Percentiles rank a stretch among this genome's conserved stretches.
phyloP scores from a whole-genome alignment of 768 basidiomycete genomes.

The Crassisporium funariophilum region DNA sequence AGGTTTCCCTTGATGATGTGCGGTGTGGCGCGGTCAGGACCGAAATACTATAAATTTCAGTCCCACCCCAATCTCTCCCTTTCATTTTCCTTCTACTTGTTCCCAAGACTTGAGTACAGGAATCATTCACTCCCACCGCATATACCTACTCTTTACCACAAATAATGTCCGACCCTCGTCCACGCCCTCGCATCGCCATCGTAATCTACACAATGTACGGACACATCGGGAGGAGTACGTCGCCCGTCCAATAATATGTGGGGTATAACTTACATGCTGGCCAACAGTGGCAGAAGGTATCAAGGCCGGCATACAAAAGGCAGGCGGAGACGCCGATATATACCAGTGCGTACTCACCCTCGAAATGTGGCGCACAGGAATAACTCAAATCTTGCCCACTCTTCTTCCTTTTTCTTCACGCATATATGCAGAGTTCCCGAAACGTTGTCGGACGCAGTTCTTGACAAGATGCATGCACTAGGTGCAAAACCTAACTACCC shows the following conservation, averaged over 20 bases:
- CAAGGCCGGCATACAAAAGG: slow-evolving; percentile 47
- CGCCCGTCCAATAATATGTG: background rate
- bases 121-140: background rate
- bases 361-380: background rate
- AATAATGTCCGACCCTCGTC: slow-evolving; percentile 29
- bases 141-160: slow-evolving; percentile 4
- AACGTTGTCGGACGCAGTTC: slow-evolving; percentile 71
- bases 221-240: slow-evolving; percentile 68
- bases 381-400: background rate
- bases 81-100: background rate
- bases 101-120: background rate
- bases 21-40: too few relatives aligned
- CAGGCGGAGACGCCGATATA: slow-evolving; percentile 53
- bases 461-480: slow-evolving; percentile 70
- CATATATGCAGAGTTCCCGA: slow-evolving; percentile 62
- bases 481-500: slow-evolving; percentile 76
- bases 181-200: slow-evolving; percentile 63
- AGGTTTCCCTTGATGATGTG: background rate
- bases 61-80: background rate
- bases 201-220: slow-evolving; percentile 76
- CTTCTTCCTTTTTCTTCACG: background rate
- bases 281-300: slow-evolving; percentile 60
- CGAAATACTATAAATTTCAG: slow-evolving; percentile 16
- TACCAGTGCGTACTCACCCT: slow-evolving; percentile 47
- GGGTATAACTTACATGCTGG: too few relatives aligned